Conservation (phyloP, 306 rosid species). For the Gillenia trifoliata region DNA sequence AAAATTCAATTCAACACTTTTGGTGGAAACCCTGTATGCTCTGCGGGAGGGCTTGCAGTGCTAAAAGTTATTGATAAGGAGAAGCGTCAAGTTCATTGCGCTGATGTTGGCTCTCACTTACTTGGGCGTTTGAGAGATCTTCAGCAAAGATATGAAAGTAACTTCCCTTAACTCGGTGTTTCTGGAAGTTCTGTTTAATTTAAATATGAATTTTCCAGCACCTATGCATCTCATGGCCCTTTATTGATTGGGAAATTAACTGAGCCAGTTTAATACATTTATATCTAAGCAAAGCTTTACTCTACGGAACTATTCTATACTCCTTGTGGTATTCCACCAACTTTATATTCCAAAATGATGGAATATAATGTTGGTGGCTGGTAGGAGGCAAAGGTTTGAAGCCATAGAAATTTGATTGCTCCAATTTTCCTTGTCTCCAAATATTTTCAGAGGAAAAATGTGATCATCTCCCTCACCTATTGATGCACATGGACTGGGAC, state of each 20-base stretch:
- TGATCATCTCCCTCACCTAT: too few relatives aligned
- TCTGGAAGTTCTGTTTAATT: not conserved
- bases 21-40: constrained; percentile 93
- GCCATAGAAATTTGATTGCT: too few relatives aligned
- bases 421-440: too few relatives aligned
- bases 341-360: not conserved
- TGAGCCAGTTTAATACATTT: not conserved
- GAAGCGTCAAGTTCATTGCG: constrained; percentile 80
- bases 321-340: not conserved
- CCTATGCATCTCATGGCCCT: not conserved
- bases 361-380: not conserved
- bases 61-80: constrained; percentile 79
- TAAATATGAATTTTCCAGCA: not conserved
- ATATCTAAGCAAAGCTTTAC: not conserved
- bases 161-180: constrained; percentile 17
- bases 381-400: too few relatives aligned
- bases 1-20: constrained; percentile 78
- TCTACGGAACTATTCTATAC: not conserved
- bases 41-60: constrained; percentile 89
- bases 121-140: constrained; percentile 66
- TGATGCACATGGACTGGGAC: too few relatives aligned
- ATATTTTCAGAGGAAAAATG: too few relatives aligned
- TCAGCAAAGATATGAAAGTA: constrained; percentile 69
- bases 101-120: constrained; percentile 75
- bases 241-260: not conserved